Base-by-base conservation (phyloP, 2,329 filamentous ascomycete species). In the Penicillium sumatraense region DNA sequence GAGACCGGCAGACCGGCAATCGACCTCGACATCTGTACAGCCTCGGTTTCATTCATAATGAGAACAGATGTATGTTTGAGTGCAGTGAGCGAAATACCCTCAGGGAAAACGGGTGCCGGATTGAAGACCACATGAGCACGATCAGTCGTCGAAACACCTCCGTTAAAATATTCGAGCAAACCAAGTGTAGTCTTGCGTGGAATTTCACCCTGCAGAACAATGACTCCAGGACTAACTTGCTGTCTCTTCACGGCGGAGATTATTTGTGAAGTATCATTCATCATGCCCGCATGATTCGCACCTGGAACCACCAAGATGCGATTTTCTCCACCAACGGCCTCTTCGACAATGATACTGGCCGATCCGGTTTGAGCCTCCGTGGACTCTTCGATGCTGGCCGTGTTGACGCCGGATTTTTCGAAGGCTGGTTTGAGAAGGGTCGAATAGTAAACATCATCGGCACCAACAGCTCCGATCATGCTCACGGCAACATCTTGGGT, bases 91-190 rank as follows among this genome's bases (percentile, higher is more conserved):
- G 89, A 89, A 3, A 96, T 75, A 10, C 74, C 68, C 49, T 86
- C 80, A 2, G 91, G 90, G 4, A 87, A 88, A 7, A 91, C 91
- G 13, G 91, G 90, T 3, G 91, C 91, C 10, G 91, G 90, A 71
- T 96, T 96, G 59, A 96, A 81, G 14, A 96, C 80, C 1, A 91
- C 87, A 27, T 80, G 54, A 2, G 52, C 49, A 1, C 53, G 49
- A 2, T 57, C 44, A 3, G 3, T 24, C 1, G n/a, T 29, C 2
- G 44, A 44, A 21, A 9, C 42, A 14, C 46, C 49, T 0, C 50
- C 42, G 31, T 65, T 65, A 33, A 59, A 65, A 40, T 61, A 58
- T 13, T 64, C 41, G 26, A 65, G 21, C 16, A 65, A 38, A 0
- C 47, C 57, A 33, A 65, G 14, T 0, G 61, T 63, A 16, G 62